Conservation (phyloP, 176 grass and related monocot species). For the Miscanthus lutarioriparius region DNA sequence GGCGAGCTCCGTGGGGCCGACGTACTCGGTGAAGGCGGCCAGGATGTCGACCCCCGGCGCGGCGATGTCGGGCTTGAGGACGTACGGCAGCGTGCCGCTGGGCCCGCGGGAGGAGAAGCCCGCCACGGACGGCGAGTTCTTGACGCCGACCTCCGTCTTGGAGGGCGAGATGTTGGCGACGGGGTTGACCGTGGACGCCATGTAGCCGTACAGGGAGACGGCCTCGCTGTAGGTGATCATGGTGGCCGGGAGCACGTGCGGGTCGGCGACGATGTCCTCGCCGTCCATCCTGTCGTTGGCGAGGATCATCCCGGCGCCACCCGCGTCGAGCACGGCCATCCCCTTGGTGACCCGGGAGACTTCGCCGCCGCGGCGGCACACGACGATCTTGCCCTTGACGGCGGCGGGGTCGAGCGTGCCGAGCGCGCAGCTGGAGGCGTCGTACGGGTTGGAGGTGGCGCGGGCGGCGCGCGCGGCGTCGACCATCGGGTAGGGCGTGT, state of each 20-base stretch:
- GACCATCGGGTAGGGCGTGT: conserved; percentile 34
- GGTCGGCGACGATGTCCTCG: conserved; percentile 38
- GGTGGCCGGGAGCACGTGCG: conserved; percentile 69
- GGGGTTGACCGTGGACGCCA: conserved; percentile 42
- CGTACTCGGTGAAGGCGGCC: conserved; percentile 59
- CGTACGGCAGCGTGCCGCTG: conserved; percentile 41
- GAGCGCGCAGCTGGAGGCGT: conserved; percentile 20
- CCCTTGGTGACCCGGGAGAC: conserved; percentile 36
- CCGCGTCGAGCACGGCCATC: conserved; percentile 35
- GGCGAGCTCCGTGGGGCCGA: conserved; percentile 30
- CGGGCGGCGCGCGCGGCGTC: conserved; percentile 25
- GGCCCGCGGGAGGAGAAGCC: conserved; percentile 73
- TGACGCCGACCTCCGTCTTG: conserved; percentile 54
- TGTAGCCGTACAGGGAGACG: conserved; percentile 42
- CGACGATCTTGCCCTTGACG: conserved; percentile 63
- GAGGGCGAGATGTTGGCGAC: conserved; percentile 55
- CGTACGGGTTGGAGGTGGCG: not conserved
- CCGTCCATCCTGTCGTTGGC: conserved; percentile 32
- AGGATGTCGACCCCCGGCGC: conserved; percentile 75
- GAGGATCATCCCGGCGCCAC: conserved; percentile 72
- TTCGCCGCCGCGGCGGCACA: conserved; percentile 39
- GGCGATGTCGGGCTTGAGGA: conserved; percentile 69
- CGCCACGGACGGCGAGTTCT: conserved; percentile 56
- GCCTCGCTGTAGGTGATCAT: conserved; percentile 61
- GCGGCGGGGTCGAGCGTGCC: conserved; percentile 52